Conservation (phyloP, 1,284 basidiomycete species). For the Dichomitus squalens region DNA sequence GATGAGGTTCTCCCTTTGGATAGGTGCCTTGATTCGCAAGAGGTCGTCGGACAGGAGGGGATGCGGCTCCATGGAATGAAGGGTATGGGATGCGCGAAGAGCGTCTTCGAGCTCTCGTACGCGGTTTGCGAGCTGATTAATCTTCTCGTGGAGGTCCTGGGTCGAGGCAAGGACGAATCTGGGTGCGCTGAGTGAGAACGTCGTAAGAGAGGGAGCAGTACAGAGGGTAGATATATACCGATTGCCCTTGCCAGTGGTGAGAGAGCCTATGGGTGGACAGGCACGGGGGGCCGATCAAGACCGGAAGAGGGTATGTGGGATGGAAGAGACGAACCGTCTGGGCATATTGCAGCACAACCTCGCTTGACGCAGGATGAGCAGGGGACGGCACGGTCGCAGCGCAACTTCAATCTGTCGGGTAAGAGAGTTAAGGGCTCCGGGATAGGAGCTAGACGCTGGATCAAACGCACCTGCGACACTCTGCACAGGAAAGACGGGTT, state of each 20-base stretch:
- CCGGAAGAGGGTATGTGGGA: slow-evolving; percentile 1
- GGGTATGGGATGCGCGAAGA: slow-evolving; percentile 59
- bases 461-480: slow-evolving; percentile 62
- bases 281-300: slow-evolving; percentile 1
- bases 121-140: slow-evolving; percentile 70
- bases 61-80: slow-evolving; percentile 62
- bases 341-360: slow-evolving; percentile 75
- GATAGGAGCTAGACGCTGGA: slow-evolving; percentile 9
- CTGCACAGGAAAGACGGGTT: slow-evolving; percentile 74
- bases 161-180: slow-evolving; percentile 84
- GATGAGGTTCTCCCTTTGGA: slow-evolving; percentile 59
- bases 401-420: slow-evolving; percentile 61
- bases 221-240: slow-evolving; percentile 45
- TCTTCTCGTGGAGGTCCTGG: slow-evolving; percentile 82
- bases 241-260: slow-evolving; percentile 81
- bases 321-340: slow-evolving; percentile 43
- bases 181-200: slow-evolving; percentile 21
- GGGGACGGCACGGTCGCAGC: slow-evolving; percentile 72
- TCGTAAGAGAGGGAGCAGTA: slow-evolving; percentile 8
- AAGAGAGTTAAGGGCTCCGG: not conserved
- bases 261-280: slow-evolving; percentile 48
- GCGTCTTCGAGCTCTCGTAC: slow-evolving; percentile 80
- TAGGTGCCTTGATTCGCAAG: slow-evolving; percentile 68
- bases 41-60: slow-evolving; percentile 71
- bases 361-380: slow-evolving; percentile 68